Conservation (phyloP, 1,139 yeast species). For the Meyerozyma guilliermondii region DNA sequence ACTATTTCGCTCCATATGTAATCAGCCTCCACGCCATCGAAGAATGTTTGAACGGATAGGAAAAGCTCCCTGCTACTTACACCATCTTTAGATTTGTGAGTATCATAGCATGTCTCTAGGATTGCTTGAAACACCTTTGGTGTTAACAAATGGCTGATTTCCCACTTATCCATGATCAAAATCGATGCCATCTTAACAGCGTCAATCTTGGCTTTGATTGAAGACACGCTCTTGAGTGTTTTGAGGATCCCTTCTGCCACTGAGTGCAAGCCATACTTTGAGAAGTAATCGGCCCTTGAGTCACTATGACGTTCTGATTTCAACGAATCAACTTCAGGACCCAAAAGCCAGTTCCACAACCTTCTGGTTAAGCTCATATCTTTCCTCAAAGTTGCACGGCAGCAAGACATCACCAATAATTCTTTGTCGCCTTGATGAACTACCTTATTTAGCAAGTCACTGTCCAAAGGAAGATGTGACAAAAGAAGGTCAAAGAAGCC, state of each 20-base stretch:
- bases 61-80: constrained; percentile 38
- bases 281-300: constrained; percentile 52
- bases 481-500: constrained; percentile 83
- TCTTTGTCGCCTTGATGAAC: constrained; percentile 52
- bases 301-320: constrained; percentile 8
- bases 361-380: constrained; percentile 95
- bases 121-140: constrained; percentile 68
- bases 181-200: constrained; percentile 59
- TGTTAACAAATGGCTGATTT: constrained; percentile 69
- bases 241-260: constrained; percentile 50
- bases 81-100: constrained; percentile 7
- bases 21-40: constrained; percentile 79
- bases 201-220: constrained; percentile 29
- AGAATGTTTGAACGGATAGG: constrained; percentile 58
- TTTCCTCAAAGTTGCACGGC: constrained; percentile 63
- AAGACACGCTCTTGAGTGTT: constrained; percentile 32
- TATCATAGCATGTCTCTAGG: constrained; percentile 31
- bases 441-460: constrained; percentile 48
- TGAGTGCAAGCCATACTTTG: constrained; percentile 45
- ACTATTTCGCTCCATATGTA: constrained; percentile 70
- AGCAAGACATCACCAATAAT: constrained; percentile 56
- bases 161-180: constrained; percentile 90
- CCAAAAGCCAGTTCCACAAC: constrained; percentile 87
- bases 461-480: constrained; percentile 59
- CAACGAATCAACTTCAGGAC: constrained; percentile 47